phyloP scores from a whole-genome alignment of 805 yeast species.

The Kluyveromyces siamensis region DNA sequence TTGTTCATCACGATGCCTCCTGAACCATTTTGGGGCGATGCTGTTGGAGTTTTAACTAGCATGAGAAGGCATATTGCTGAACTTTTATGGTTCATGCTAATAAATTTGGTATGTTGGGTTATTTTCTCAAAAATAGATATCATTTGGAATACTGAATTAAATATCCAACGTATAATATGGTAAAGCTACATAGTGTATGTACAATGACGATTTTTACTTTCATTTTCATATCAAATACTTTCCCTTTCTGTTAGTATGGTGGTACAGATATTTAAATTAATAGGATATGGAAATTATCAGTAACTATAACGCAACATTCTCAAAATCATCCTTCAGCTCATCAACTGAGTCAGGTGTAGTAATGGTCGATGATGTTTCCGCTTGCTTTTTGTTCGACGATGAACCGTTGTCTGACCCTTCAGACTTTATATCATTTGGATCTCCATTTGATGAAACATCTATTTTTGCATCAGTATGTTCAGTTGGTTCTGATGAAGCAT shows the following conservation, averaged over 20 bases:
- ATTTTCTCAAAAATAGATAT: slow-evolving; percentile 59
- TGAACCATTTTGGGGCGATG: slow-evolving; percentile 28
- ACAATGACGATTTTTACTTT: not conserved
- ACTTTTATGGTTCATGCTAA: slow-evolving; percentile 47
- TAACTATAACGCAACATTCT: slow-evolving; percentile 21
- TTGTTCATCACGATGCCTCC: slow-evolving; percentile 34
- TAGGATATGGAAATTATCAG: not conserved
- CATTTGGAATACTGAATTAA: slow-evolving; percentile 54
- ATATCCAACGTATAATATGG: slow-evolving; percentile 82
- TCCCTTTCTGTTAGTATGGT: not conserved
- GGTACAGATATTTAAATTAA: too few species aligned
- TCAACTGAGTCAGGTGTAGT: slow-evolving; percentile 4
- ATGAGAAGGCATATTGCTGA: slow-evolving; percentile 41
- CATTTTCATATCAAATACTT: not conserved
- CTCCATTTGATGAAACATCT: not conserved
- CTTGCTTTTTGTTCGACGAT: not conserved
- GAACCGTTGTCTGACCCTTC: not conserved
- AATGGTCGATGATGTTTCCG: not conserved
- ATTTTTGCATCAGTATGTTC: not conserved
- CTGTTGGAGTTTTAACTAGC: slow-evolving; percentile 14
- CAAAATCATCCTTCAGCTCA: slow-evolving; percentile 19
- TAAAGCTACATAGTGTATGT: slow-evolving; percentile 19
- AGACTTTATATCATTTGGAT: not conserved
- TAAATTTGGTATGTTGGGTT: slow-evolving; percentile 44
- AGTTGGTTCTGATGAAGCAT: not conserved